Evolutionary conservation across 192 early-diverging fungal genomes (phyloP).

Genomic region (Chytriomyces confervae): DNA sequence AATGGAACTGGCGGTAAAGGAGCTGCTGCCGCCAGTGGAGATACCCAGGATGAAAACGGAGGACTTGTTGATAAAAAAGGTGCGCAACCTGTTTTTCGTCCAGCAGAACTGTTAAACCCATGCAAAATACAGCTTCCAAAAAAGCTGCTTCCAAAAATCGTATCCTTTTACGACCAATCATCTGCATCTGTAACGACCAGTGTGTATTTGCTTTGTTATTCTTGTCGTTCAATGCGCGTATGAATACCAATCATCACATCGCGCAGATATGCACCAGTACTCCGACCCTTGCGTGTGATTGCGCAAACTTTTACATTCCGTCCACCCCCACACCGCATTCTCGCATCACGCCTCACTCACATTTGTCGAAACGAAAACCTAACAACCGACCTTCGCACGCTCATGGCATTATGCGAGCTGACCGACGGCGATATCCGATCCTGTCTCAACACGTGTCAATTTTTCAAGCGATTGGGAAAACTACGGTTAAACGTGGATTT

Average conservation of each 20-base stretch:
- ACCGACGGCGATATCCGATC: slow-evolving; percentile 87
- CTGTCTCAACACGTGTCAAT: slow-evolving; percentile 88
- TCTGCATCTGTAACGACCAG: slow-evolving; percentile 98
- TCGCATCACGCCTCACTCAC: slow-evolving; percentile 78
- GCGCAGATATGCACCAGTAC: slow-evolving; percentile 78
- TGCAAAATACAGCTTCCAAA: not conserved
- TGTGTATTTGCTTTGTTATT: slow-evolving; percentile 39
- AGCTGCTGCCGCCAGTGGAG: not conserved
- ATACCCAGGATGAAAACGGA: not conserved
- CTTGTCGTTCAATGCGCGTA: not conserved
- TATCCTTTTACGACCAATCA: slow-evolving; percentile 83
- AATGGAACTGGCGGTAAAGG: slow-evolving; percentile 18
- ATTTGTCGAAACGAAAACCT: slow-evolving; percentile 83
- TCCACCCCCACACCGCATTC: slow-evolving; percentile 59
- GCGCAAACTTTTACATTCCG: slow-evolving; percentile 76
- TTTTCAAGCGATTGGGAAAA: slow-evolving; percentile 32
- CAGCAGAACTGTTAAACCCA: not conserved
- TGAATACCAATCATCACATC: not conserved
- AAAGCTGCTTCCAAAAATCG: slow-evolving; percentile 38
- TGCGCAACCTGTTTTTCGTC: not conserved
- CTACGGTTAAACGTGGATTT: slow-evolving; percentile 41
- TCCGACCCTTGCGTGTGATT: slow-evolving; percentile 82
- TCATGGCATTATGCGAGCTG: slow-evolving; percentile 76
- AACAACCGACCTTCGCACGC: slow-evolving; percentile 72
- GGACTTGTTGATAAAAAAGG: slow-evolving; percentile 1